A percentile compares a stretch with the other conserved stretches of the same genome.
phyloP scores from a whole-genome alignment of 202 grass and related monocot genomes.

The Bolboschoenoplectus hybrid region DNA sequence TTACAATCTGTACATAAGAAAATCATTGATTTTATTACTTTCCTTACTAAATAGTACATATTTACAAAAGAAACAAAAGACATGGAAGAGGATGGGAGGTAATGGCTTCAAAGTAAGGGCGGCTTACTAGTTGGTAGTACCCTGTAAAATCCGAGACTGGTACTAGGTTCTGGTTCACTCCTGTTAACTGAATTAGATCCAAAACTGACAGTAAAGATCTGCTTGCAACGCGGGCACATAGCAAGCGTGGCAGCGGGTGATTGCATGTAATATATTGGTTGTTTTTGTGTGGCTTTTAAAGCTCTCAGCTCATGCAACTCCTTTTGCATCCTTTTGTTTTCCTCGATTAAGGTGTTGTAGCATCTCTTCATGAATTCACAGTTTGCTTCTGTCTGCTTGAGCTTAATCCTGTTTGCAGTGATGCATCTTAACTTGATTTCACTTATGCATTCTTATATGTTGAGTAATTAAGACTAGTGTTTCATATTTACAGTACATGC shows the following conservation, averaged over 20 bases:
- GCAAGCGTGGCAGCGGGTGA: slow-evolving; percentile 31
- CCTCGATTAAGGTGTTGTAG: slow-evolving; percentile 29
- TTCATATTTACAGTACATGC: slow-evolving; percentile 7
- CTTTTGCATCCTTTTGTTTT: slow-evolving; percentile 41
- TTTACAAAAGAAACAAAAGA: slow-evolving; percentile 25
- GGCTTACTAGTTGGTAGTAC: slow-evolving; percentile 18
- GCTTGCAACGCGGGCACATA: slow-evolving; percentile 46
- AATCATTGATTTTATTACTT: slow-evolving; percentile 21
- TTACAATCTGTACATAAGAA: background rate
- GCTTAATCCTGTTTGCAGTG: slow-evolving; percentile 31
- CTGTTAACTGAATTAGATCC: slow-evolving; percentile 20
- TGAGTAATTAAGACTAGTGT: background rate
- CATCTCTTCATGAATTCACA: slow-evolving; percentile 39
- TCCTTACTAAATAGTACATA: background rate
- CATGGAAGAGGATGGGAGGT: background rate
- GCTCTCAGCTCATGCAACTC: slow-evolving; percentile 36
- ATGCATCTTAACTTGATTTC: background rate
- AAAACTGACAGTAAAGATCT: slow-evolving; percentile 28
- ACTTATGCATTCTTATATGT: background rate
- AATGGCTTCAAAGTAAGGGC: background rate
- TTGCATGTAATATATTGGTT: slow-evolving; percentile 39
- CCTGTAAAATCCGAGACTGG: slow-evolving; percentile 10
- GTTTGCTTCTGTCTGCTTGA: slow-evolving; percentile 36
- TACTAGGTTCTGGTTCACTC: background rate
- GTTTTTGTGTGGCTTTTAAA: slow-evolving; percentile 32